Evolutionary conservation across 176 grass and related monocot species (phyloP).

Genomic region (Juncus inflexus): DNA sequence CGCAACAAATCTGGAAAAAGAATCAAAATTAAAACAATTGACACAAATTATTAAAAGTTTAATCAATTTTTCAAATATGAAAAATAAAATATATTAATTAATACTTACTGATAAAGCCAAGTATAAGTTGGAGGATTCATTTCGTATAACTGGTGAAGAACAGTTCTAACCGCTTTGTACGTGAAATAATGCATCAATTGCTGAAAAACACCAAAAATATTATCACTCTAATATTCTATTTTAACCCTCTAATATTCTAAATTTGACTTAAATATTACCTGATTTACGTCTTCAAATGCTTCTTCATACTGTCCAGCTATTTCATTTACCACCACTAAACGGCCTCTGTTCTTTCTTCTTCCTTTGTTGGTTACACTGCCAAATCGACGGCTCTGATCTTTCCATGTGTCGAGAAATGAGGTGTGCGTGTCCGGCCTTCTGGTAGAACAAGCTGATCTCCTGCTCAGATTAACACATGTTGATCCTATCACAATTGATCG

Average conservation of each 20-base stretch:
- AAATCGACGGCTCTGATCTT: neutral
- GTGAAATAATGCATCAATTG: conserved; percentile 91
- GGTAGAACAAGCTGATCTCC: neutral
- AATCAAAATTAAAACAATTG: neutral
- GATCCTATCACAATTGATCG: conserved; percentile 10
- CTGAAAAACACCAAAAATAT: conserved; percentile 35
- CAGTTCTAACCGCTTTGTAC: conserved; percentile 84
- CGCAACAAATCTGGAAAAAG: conserved; percentile 49
- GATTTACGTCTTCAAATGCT: conserved; percentile 50
- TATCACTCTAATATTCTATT: neutral
- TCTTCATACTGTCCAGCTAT: conserved; percentile 64
- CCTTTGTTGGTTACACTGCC: neutral
- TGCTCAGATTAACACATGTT: neutral
- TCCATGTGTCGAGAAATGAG: neutral
- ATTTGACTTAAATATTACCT: conserved; percentile 24
- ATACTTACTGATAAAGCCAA: conserved; percentile 72
- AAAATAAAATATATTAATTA: neutral
- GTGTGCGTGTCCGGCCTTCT: neutral
- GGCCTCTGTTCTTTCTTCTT: conserved; percentile 1
- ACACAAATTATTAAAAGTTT: neutral
- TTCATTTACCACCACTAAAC: conserved; percentile 42
- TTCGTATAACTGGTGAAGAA: conserved; percentile 90
- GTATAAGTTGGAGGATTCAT: conserved; percentile 82
- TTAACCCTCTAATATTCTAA: neutral
- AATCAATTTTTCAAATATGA: neutral